phyloP scores from a whole-genome alignment of 192 early-diverging fungal species.

The Mortierella claussenii region DNA sequence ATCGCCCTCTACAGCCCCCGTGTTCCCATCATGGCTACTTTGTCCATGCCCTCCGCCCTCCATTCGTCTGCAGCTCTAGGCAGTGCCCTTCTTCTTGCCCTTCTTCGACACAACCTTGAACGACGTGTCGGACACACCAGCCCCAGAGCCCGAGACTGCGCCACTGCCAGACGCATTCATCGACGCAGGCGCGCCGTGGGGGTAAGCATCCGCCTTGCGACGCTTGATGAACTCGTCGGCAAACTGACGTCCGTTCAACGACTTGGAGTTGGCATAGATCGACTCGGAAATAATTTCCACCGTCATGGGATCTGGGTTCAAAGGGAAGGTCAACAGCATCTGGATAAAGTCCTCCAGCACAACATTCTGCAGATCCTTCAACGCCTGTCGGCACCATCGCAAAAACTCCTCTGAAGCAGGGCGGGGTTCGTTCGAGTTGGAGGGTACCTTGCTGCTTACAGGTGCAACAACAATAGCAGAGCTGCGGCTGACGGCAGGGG shows the following conservation, averaged over 20 bases:
- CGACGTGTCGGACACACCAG: slow-evolving; percentile 23
- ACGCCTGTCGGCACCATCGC: slow-evolving; percentile 74
- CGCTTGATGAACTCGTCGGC: slow-evolving; percentile 83
- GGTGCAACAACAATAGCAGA: neutral
- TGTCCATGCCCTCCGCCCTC: neutral
- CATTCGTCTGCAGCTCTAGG: neutral
- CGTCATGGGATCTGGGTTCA: slow-evolving; percentile 68
- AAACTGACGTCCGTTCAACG: slow-evolving; percentile 80
- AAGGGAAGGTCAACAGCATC: slow-evolving; percentile 80
- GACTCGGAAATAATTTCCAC: slow-evolving; percentile 82
- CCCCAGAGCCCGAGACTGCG: slow-evolving; percentile 9
- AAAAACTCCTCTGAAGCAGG: slow-evolving; percentile 74
- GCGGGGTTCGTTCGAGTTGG: slow-evolving; percentile 44
- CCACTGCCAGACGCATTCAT: neutral
- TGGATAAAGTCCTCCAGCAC: slow-evolving; percentile 78
- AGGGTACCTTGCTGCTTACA: neutral
- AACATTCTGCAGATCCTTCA: slow-evolving; percentile 64
- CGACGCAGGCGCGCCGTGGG: slow-evolving; percentile 38
- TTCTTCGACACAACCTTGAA: slow-evolving; percentile 61
- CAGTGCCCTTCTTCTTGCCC: slow-evolving; percentile 52
- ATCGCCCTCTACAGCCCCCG: too few relatives aligned
- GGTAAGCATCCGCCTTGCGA: slow-evolving; percentile 71
- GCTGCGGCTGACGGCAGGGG: slow-evolving; percentile 7
- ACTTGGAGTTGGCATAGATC: slow-evolving; percentile 77
- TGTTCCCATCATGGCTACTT: too few relatives aligned